Conservation (phyloP, 176 grass and related monocot species). For the Aegilops longissima region DNA sequence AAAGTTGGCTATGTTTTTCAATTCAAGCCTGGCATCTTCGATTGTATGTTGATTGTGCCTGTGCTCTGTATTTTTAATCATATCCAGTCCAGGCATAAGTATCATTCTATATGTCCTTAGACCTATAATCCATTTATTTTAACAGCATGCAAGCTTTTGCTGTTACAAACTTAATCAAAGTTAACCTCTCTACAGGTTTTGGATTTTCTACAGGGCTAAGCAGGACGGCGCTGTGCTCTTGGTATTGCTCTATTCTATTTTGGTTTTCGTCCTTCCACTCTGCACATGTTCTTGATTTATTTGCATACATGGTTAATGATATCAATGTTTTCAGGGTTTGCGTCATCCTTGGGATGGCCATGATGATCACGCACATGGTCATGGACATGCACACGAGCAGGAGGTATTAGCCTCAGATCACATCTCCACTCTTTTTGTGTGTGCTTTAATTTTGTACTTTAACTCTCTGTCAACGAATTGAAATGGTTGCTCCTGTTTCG, state of each 20-base stretch:
- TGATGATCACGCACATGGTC: constrained; percentile 72
- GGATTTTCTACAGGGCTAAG: constrained; percentile 96
- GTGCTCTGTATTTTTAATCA: background rate
- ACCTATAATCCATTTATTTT: background rate
- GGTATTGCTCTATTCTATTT: constrained; percentile 43
- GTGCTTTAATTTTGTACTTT: background rate
- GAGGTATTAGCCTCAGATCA: constrained; percentile 41
- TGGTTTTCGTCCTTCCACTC: background rate
- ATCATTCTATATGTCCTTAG: background rate
- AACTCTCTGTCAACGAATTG: background rate
- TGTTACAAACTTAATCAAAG: background rate
- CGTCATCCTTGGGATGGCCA: constrained; percentile 96
- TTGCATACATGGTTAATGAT: background rate
- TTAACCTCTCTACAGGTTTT: constrained; percentile 62
- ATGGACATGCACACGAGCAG: constrained; percentile 61
- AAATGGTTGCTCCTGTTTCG: background rate
- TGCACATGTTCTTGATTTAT: background rate
- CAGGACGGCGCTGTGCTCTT: constrained; percentile 82
- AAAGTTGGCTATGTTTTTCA: background rate
- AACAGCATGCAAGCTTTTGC: background rate
- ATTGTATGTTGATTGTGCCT: background rate
- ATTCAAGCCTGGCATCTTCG: background rate
- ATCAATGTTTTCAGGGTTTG: constrained; percentile 58
- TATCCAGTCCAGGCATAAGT: background rate
- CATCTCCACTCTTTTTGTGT: background rate